Conservation (phyloP, 192 early-diverging fungal genomes). For the Coemansia javaensis region DNA sequence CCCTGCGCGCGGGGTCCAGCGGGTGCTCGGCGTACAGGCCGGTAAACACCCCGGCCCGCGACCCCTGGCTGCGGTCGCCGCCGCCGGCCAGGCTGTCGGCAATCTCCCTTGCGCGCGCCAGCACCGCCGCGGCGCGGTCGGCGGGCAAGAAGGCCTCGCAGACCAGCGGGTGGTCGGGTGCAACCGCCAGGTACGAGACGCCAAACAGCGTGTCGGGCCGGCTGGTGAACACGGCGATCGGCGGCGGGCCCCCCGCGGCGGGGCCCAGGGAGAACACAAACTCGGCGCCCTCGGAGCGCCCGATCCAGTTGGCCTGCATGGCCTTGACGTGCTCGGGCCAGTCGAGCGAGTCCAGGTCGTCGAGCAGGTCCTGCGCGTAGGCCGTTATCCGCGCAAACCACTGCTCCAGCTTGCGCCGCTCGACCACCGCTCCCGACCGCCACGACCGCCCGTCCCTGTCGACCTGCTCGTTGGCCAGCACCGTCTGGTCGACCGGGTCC, state of each 20-base stretch:
- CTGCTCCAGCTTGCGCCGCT: slow-evolving; percentile 76
- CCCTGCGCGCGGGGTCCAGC: slow-evolving; percentile 37
- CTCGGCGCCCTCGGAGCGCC: slow-evolving; percentile 75
- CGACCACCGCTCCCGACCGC: slow-evolving; percentile 88
- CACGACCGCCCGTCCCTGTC: slow-evolving; percentile 82
- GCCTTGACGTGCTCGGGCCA: slow-evolving; percentile 89
- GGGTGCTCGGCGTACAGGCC: slow-evolving; percentile 65
- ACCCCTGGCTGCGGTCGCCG: slow-evolving; percentile 6
- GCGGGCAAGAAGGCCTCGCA: slow-evolving; percentile 10
- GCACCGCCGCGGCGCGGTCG: slow-evolving; percentile 6
- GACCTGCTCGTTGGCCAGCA: slow-evolving; percentile 95
- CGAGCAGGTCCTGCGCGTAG: slow-evolving; percentile 74
- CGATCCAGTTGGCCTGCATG: slow-evolving; percentile 93
- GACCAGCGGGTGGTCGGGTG: slow-evolving; percentile 61
- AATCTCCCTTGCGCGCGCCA: slow-evolving; percentile 16
- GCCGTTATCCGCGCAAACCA: slow-evolving; percentile 91
- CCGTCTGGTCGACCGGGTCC: slow-evolving; percentile 95
- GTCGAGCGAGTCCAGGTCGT: slow-evolving; percentile 69
- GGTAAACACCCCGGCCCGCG: slow-evolving; percentile 52
- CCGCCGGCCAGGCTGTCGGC: slow-evolving; percentile 6
- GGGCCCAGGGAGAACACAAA: slow-evolving; percentile 53
- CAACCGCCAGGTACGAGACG: slow-evolving; percentile 66
- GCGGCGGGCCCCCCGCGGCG: neutral
- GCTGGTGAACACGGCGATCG: slow-evolving; percentile 70
- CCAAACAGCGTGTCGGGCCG: slow-evolving; percentile 74